These are phyloP conservation scores for Platanthera guangdongensis DNA, from an alignment of 106 monocot species.

Conservation along the genomic window DNA sequence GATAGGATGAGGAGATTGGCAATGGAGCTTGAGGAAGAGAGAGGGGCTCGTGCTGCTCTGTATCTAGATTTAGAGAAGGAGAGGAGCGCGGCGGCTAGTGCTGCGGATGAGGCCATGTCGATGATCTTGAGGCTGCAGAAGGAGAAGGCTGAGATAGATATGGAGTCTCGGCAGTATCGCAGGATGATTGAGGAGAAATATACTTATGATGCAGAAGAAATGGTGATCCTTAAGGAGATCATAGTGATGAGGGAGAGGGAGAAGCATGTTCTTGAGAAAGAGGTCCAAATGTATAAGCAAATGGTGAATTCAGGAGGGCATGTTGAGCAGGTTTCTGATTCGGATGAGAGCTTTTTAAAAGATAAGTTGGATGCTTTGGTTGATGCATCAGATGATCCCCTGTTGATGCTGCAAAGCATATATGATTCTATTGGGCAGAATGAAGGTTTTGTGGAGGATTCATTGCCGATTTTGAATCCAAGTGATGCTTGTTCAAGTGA, in stretches of 20 bases:
- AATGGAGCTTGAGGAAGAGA: slow-evolving; percentile 46
- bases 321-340: neutral
- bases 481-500: neutral
- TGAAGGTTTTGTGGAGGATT: neutral
- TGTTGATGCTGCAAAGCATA: slow-evolving; percentile 15
- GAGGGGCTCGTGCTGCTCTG: slow-evolving; percentile 36
- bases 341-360: slow-evolving; percentile 9
- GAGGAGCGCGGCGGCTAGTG: slow-evolving; percentile 72
- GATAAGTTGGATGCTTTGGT: slow-evolving; percentile 1
- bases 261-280: slow-evolving; percentile 53
- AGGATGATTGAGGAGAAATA: slow-evolving; percentile 75
- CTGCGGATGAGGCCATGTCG: slow-evolving; percentile 92
- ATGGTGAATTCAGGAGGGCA: slow-evolving; percentile 16
- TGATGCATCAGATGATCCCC: slow-evolving; percentile 20
- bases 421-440: slow-evolving; percentile 23
- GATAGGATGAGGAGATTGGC: slow-evolving; percentile 27
- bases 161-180: slow-evolving; percentile 76
- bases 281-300: slow-evolving; percentile 51
- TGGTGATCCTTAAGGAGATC: slow-evolving; percentile 80
- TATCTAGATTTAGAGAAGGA: slow-evolving; percentile 82
- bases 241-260: slow-evolving; percentile 70
- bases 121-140: slow-evolving; percentile 90
- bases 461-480: neutral
- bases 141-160: slow-evolving; percentile 79
- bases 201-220: slow-evolving; percentile 82